Evolutionary conservation across 2,329 filamentous ascomycete species (phyloP).

Genomic region (Rutstroemia sp.): DNA sequence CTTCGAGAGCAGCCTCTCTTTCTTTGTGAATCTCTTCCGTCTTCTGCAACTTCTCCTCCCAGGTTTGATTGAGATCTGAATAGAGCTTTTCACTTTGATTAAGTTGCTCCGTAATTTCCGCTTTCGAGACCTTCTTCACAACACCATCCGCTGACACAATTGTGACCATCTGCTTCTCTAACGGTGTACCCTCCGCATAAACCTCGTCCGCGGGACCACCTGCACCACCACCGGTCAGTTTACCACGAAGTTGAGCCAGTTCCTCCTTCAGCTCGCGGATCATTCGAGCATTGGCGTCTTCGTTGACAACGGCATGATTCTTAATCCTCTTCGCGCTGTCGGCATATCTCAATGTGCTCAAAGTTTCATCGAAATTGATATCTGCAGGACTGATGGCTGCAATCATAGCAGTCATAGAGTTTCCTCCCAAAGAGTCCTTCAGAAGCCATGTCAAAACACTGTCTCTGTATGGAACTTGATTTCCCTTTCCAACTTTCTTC

Average conservation of each 20-base stretch:
- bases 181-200: conserved; percentile 86
- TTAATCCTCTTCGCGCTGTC: conserved; percentile 98
- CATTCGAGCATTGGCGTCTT: conserved; percentile 98
- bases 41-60: conserved; percentile 92
- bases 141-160: conserved; percentile 80
- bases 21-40: conserved; percentile 98
- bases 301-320: conserved; percentile 98
- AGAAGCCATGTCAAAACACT: conserved; percentile 93
- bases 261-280: conserved; percentile 97
- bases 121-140: conserved; percentile 94
- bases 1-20: conserved; percentile 87
- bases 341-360: conserved; percentile 91
- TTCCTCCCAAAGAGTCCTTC: conserved; percentile 94
- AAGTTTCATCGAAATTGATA: conserved; percentile 97
- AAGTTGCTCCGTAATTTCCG: conserved; percentile 93
- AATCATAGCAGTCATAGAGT: conserved; percentile 99
- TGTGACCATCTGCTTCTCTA: conserved; percentile 94
- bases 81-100: conserved; percentile 95
- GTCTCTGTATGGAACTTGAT: conserved; percentile 90
- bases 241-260: conserved; percentile 74
- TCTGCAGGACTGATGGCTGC: conserved; percentile 96
- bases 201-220: conserved; percentile 59
- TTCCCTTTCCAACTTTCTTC: conserved; percentile 62
- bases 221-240: conserved; percentile 57
- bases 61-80: conserved; percentile 93